Evolutionary conservation across 164 flowering plant species (phyloP).

Genomic region (Liriodendron chinense): DNA sequence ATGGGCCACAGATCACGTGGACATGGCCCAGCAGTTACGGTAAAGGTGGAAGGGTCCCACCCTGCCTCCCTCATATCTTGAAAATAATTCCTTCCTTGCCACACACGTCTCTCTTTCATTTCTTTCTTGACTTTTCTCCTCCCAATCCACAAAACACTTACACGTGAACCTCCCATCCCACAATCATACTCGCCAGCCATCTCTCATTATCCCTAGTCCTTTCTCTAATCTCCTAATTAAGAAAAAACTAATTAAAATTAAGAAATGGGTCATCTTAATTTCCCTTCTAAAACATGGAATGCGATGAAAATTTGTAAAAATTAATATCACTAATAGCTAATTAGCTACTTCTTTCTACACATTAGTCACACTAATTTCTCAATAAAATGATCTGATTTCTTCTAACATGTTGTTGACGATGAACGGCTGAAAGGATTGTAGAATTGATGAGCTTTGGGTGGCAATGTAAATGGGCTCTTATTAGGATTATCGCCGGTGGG

Average conservation of each 20-base stretch:
- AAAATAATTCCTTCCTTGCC: constrained; percentile 7
- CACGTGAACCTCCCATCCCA: not conserved
- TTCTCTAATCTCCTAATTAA: not conserved
- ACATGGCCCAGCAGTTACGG: constrained; percentile 2
- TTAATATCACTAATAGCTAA: not conserved
- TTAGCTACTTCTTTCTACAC: not conserved
- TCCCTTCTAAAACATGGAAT: constrained; percentile 2
- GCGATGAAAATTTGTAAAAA: not conserved
- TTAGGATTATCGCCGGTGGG: constrained; percentile 16
- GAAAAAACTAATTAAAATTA: not conserved
- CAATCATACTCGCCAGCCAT: not conserved
- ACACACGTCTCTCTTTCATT: constrained; percentile 7
- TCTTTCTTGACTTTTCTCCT: not conserved
- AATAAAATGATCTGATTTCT: constrained; percentile 3
- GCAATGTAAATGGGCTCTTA: constrained; percentile 36
- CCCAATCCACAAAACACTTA: not conserved
- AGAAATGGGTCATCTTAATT: not conserved
- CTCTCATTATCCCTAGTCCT: not conserved
- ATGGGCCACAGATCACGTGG: not conserved
- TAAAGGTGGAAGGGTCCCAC: constrained; percentile 3
- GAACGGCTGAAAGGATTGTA: constrained; percentile 57
- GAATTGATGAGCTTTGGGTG: constrained; percentile 50
- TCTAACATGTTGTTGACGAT: constrained; percentile 55
- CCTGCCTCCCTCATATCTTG: not conserved
- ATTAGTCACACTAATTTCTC: not conserved